Evolutionary conservation across 1,139 yeast genomes (phyloP).

Genomic region (Scheffersomyces cryptocercus): DNA sequence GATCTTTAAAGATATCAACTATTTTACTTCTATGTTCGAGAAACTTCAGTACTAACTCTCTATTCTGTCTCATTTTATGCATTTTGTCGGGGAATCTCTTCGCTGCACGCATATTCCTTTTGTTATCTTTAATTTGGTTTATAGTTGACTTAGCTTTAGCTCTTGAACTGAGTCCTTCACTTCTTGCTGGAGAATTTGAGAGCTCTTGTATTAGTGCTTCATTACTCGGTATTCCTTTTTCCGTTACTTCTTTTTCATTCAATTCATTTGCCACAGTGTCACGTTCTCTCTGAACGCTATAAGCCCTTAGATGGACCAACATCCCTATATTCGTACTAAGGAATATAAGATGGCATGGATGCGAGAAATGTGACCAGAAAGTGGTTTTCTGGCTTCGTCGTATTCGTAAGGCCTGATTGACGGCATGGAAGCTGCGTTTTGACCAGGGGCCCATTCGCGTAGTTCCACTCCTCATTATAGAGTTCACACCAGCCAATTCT

Average conservation of each 20-base stretch:
- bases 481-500: background rate
- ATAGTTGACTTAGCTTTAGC: too few relatives aligned
- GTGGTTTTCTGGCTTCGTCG: background rate
- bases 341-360: background rate
- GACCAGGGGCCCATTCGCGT: background rate
- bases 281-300: background rate
- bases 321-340: background rate
- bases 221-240: too few relatives aligned
- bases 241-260: too few relatives aligned
- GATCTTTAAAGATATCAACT: slow-evolving; percentile 16
- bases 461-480: background rate
- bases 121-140: background rate
- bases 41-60: slow-evolving; percentile 15
- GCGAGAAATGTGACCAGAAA: background rate
- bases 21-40: slow-evolving; percentile 18
- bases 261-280: background rate
- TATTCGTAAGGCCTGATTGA: background rate
- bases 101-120: slow-evolving; percentile 7
- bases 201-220: too few relatives aligned
- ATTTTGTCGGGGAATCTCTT: slow-evolving; percentile 7
- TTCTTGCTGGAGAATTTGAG: too few relatives aligned
- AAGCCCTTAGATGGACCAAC: background rate
- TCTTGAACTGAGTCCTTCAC: background rate
- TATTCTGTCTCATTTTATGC: slow-evolving; percentile 8
- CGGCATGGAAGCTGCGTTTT: background rate